phyloP scores from a whole-genome alignment of 2,329 filamentous ascomycete genomes.

The Clonostachys sp. region DNA sequence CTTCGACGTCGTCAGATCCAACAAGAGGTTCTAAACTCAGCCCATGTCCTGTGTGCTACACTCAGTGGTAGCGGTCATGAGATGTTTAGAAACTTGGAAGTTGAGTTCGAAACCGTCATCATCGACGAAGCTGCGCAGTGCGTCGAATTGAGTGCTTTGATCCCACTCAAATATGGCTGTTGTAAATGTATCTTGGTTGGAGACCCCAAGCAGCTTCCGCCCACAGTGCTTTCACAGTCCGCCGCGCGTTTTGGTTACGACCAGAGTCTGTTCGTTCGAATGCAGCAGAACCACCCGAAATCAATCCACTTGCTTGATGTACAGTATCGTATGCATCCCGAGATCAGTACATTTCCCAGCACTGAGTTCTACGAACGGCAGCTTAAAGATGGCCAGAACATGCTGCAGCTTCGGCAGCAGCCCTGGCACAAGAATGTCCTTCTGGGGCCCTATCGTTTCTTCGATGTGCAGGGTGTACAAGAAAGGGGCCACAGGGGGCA shows the following conservation, averaged over 20 bases:
- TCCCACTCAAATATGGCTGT: slow-evolving; percentile 95
- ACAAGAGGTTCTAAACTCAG: slow-evolving; percentile 84
- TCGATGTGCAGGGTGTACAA: slow-evolving; percentile 88
- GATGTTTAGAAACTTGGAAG: slow-evolving; percentile 89
- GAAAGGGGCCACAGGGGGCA: slow-evolving; percentile 76
- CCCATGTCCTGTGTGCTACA: slow-evolving; percentile 91
- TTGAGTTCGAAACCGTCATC: slow-evolving; percentile 97
- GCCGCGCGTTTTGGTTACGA: slow-evolving; percentile 93
- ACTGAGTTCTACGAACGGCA: slow-evolving; percentile 86
- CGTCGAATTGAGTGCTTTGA: slow-evolving; percentile 92
- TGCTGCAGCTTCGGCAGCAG: slow-evolving; percentile 69
- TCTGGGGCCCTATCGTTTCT: slow-evolving; percentile 93
- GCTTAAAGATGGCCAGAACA: slow-evolving; percentile 78
- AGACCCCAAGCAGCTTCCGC: slow-evolving; percentile 94
- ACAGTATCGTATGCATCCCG: slow-evolving; percentile 98
- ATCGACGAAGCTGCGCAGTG: slow-evolving; percentile 98
- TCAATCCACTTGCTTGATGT: slow-evolving; percentile 94
- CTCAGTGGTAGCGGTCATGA: slow-evolving; percentile 95
- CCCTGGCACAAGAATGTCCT: slow-evolving; percentile 83
- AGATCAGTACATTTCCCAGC: slow-evolving; percentile 90
- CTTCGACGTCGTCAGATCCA: slow-evolving; percentile 80
- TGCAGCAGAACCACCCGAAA: slow-evolving; percentile 87
- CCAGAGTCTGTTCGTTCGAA: slow-evolving; percentile 95
- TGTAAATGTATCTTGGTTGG: slow-evolving; percentile 95
- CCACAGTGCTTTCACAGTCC: slow-evolving; percentile 91